Base-by-base conservation (phyloP, 495 filamentous ascomycete species). In the Penicillium goetzii region DNA sequence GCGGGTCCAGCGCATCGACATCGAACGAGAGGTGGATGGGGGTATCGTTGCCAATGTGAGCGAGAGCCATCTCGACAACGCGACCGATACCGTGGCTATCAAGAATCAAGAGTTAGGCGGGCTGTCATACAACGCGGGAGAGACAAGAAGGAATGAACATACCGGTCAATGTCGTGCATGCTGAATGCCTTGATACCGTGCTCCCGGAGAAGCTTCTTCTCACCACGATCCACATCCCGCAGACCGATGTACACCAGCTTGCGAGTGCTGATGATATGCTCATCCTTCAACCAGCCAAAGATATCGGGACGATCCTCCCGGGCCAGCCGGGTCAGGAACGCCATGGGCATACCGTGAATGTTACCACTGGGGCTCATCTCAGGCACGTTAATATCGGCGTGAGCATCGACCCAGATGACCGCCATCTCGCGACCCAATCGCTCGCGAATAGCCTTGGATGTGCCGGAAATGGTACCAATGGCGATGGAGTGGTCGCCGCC, bases 201-300 rank as follows among this genome's bases (percentile, higher is more conserved):
- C 64, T 97, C 91, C 57, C 88, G 84, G 59, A 99, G 78, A 38
- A 97, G 88, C 76, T 84, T 83, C 88, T 98, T 99, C 85, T 99
- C 95, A 2, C 87, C 91, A 8, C 84, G 76, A 69, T 99, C 95
- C 21, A 98, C 92, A 77, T 99, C 95, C 23, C 95, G 81, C 72
- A 99, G 79, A 21, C 93, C 95, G 71, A 99, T 99, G 76, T 99
- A 99, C 36, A 99, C 96, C 64, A 99, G 80, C 80, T 97, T 97
- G 77, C 85, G 90, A 52, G 89, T 74, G 73, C 84, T 94, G 56
- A 92, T 74, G 50, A 69, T 76, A 58, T 88, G 82, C 43, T 89
- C 82, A 15, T 88, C 81, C 70, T 87, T 74, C 55, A 98, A 68
- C 95, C 96, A 98, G 53, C 93, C 94, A 74, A 98, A 98, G 56